Base-by-base conservation (phyloP, 306 rosid species). In the Rosa chinensis region DNA sequence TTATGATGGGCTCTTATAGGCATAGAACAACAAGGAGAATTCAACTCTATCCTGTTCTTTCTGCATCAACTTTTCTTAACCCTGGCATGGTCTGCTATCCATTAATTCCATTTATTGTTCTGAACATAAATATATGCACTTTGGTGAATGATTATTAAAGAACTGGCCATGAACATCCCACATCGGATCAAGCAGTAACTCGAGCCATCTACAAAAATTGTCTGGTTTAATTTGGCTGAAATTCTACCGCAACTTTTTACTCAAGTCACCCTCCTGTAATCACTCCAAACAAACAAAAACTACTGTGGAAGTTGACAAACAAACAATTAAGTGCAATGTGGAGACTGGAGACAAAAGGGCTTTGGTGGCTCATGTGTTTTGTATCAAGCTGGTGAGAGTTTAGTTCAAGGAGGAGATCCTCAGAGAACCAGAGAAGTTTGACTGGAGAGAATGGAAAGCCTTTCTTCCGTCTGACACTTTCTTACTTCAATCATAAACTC, bases 81-180 rank as follows among this genome's bases (percentile, higher is more conserved):
- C n/a, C n/a, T n/a, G n/a, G n/a, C n/a, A n/a, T n/a, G n/a, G n/a
- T n/a, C n/a, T 83, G 80, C 90, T 90, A 69, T 92, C 98, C 89
- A 49, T 49, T 47, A 10, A 89, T 82, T 0, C 96, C 92, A 75
- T 87, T 89, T 73, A 92, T 90, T 1, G 86, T 90, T 39, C 97
- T 88, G 85, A 94, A 90, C 98, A 92, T 90, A 77, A 94, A 94
- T 71, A 94, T 96, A 78, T 58, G 48, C 48, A 76, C 0, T 92
- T 89, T 80, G 89, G 84, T 67, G 79, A 59, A 8, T 32, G 37
- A 32, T 32, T 32, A 72, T 74, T 85, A 66, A 90, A 92, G 48
- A 94, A 92, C 98, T 96, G 90, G 40, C 87, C 91, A 73, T 94
- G 97, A 77, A 90, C 97, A 82, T 94, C 96, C 98, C 98, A 94